Base-by-base conservation (phyloP, 148 eudicot species). In the Nepenthes mirabilis region DNA sequence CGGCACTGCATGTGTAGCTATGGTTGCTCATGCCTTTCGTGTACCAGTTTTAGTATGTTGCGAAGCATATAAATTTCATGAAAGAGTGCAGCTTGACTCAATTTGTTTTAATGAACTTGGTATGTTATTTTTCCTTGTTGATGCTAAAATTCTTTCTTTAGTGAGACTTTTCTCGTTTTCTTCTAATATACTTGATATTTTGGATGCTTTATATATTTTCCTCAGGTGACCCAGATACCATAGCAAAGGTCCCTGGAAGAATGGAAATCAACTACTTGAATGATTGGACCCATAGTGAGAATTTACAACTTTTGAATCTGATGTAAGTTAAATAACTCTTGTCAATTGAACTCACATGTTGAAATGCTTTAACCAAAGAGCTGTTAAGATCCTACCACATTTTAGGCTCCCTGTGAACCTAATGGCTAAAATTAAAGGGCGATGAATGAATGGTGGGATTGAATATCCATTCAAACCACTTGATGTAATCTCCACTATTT, bases 101-200 rank as follows among this genome's bases (percentile, higher is more conserved):
- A 89, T 94, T 67, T 94, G 97, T 79, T 89, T 77, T 62, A 94
- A 94, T 72, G 99, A 94, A 75, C 99, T 94, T 63, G 99, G 99
- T 94, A 83, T 68, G 85, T 54, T 72, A 12, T 49, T 49, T 6
- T 11, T 2, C 2, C 11, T n/a, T 6, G 14, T 49, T 6, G 52
- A 49, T 49, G 52, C 52, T 49, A 49, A 11, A 49, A 3, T 13
- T 23, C 23, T 14, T 59, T 47, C 36, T 32, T 23, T n/a, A 13
- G 35, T 55, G 57, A 36, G 35, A 52, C 2, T 60, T 59, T 45
- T 43, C 23, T 34, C 40, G 35, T 65, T 34, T 33, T 50, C 57
- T 23, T 14, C 6, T 35, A 64, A 36, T 51, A 12, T 14, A 33
- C 61, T 64, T 56, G 50, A 43, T 33, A 9, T 6, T 32, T 2